These are phyloP conservation scores for Rubia yunnanensis DNA, from an alignment of 257 asterid genomes.

Conservation along the genomic window DNA sequence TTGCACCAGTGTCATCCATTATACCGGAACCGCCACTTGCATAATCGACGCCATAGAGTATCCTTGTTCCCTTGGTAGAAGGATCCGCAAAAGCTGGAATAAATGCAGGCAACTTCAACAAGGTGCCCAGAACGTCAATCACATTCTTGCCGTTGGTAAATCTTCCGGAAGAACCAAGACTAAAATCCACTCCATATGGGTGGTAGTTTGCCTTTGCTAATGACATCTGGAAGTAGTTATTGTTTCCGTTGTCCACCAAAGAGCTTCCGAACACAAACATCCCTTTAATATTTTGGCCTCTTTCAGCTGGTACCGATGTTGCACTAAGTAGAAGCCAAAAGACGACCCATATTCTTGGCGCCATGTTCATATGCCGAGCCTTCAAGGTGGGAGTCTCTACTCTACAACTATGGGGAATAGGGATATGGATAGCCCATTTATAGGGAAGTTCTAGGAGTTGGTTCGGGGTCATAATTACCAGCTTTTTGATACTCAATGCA, in stretches of 20 bases:
- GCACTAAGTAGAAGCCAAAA: neutral
- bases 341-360: neutral
- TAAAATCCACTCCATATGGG: neutral
- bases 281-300: constrained; percentile 22
- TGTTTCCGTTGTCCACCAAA: constrained; percentile 63
- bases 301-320: neutral
- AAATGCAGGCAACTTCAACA: neutral
- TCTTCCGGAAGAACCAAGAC: neutral
- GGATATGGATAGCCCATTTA: too few relatives aligned
- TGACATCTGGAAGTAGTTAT: neutral
- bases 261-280: constrained; percentile 90
- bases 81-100: neutral
- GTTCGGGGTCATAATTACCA: too few relatives aligned
- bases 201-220: neutral
- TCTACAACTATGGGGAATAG: too few relatives aligned
- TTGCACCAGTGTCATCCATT: neutral
- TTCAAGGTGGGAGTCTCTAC: too few relatives aligned
- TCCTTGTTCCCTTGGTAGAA: neutral
- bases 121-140: neutral
- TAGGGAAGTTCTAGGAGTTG: too few relatives aligned
- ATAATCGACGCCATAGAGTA: neutral
- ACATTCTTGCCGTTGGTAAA: neutral
- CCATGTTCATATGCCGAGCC: too few relatives aligned
- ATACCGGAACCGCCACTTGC: neutral
- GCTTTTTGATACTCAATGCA: too few relatives aligned